Conservation (phyloP, 164 flowering plant species). For the Sextonia rubra region DNA sequence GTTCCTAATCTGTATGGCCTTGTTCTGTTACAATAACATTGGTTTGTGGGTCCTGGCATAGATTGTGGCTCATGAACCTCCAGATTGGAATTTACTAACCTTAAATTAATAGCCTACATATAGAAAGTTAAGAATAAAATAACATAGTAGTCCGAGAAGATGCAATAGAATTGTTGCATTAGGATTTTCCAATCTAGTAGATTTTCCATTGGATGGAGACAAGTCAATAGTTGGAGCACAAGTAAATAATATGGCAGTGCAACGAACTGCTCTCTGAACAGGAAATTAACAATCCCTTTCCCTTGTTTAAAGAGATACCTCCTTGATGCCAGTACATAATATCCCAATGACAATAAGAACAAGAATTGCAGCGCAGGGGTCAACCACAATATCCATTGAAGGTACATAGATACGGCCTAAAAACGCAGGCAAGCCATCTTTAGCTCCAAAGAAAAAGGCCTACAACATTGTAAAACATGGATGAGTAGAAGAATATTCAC, state of each 20-base stretch:
- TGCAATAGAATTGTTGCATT: not conserved
- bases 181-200: not conserved
- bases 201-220: not conserved
- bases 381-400: slow-evolving; percentile 67
- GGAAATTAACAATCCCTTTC: no score
- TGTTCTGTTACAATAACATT: not conserved
- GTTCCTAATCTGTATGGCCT: not conserved
- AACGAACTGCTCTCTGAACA: not conserved
- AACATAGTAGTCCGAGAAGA: not conserved
- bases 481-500: not conserved
- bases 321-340: slow-evolving; percentile 85
- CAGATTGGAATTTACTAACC: not conserved
- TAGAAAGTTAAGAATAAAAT: not conserved
- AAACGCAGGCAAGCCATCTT: slow-evolving; percentile 58
- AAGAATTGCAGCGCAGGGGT: slow-evolving; percentile 89
- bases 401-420: slow-evolving; percentile 69
- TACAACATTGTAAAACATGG: slow-evolving; percentile 17
- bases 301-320: slow-evolving; percentile 37
- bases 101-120: not conserved
- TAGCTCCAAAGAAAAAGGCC: slow-evolving; percentile 86
- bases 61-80: not conserved
- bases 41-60: not conserved
- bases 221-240: not conserved
- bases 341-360: slow-evolving; percentile 72
- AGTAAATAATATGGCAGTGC: not conserved